phyloP scores from a whole-genome alignment of 768 basidiomycete species.

The Lyophyllum atratum region DNA sequence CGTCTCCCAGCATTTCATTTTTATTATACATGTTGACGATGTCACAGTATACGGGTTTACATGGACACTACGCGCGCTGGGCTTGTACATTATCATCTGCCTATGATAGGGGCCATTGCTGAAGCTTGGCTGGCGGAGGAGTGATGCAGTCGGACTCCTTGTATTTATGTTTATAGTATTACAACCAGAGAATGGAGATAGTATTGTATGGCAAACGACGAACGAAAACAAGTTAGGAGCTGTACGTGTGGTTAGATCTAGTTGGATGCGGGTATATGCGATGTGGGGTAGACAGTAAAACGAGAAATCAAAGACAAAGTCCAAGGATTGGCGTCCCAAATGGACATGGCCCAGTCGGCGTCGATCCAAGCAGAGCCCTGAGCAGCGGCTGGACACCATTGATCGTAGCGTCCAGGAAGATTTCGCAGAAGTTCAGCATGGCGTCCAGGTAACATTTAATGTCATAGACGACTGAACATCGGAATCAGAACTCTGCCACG shows the following conservation, averaged over 20 bases:
- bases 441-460: slow-evolving; percentile 62
- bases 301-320: slow-evolving; percentile 26
- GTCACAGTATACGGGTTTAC: slow-evolving; percentile 38
- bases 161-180: slow-evolving; percentile 6
- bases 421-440: slow-evolving; percentile 48
- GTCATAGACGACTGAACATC: slow-evolving; percentile 50
- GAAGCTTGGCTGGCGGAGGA: slow-evolving; percentile 73
- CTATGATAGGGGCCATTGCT: slow-evolving; percentile 63
- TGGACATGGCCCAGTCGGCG: slow-evolving; percentile 27
- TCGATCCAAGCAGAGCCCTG: slow-evolving; percentile 25
- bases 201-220: slow-evolving; percentile 26
- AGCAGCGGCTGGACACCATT: slow-evolving; percentile 43
- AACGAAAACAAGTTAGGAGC: slow-evolving; percentile 17
- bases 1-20: slow-evolving; percentile 23
- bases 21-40: background rate
- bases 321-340: slow-evolving; percentile 28
- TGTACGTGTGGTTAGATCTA: slow-evolving; percentile 24
- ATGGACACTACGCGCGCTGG: slow-evolving; percentile 51
- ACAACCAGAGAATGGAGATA: slow-evolving; percentile 1
- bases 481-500: slow-evolving; percentile 1
- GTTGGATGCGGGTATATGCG: slow-evolving; percentile 32
- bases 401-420: slow-evolving; percentile 48
- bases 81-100: slow-evolving; percentile 60
- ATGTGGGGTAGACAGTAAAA: slow-evolving; percentile 17
- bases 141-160: slow-evolving; percentile 17